Evolutionary conservation across 371 early-diverging fungal species (phyloP), one percentile per base, ranked within the genome.

Genomic region (Syncephalastrum contaminatum): DNA sequence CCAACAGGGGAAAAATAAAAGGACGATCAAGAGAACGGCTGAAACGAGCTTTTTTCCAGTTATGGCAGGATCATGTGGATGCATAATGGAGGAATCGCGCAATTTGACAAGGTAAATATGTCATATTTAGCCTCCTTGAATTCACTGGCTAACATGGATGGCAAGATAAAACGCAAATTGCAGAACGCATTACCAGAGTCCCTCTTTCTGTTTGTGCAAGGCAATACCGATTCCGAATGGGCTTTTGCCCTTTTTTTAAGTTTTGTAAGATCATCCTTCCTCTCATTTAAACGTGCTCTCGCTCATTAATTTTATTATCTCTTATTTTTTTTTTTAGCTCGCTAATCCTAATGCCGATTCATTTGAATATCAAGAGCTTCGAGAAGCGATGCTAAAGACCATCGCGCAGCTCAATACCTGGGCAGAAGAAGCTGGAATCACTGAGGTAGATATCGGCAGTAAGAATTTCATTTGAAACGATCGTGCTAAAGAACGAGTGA

Each of bases 191-290:
- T 93, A 47, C 70, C 80, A 1, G 93, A 92, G 36, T 86, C 88
- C 19, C 60, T 91, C 4, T 93, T 82, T 51, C 55, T 84, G 54
- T 69, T 75, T 44, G 82, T 92, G 1, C 85, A 92, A 66, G 93
- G 93, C 56, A 90, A 86, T 56, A 92, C 93, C 0, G 93, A 92
- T 65, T 88, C 90, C 1, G 93, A 93, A 70, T 88, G 89, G 81
- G 88, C 90, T 0, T 93, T 93, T 73, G 93, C 92, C 19, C 74
- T 93, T 43, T 93, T 91, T 55, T 73, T 93, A n/a, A 89, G 85
- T 45, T 86, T 86, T 63, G 81, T 86, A 66, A 60, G 69, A 55
- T 4, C 20, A 7, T 42, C 5, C 8, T 43, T 46, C 18, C 3
- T 12, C 18, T 20, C 43, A 42, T 12, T 16, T 49, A 15, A 4